phyloP scores from a whole-genome alignment of 495 filamentous ascomycete genomes.

The Penicillium antarcticum region DNA sequence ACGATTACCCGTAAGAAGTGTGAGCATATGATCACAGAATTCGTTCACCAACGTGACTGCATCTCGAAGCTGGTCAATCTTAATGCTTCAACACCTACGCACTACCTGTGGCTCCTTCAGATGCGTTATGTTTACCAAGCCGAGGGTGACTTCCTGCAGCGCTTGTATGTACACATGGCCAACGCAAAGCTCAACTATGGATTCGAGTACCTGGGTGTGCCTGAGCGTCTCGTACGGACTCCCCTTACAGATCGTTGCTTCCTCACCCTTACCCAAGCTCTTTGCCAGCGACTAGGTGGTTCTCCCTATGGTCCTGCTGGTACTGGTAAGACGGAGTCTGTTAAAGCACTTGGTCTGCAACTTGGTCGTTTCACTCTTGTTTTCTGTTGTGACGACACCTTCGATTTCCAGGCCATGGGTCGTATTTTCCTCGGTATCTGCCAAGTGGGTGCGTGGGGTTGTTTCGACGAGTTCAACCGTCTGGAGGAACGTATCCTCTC shows the following conservation, averaged over 20 bases:
- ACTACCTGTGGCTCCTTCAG: constrained; percentile 92
- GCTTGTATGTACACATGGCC: constrained; percentile 91
- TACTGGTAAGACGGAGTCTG: constrained; percentile 99
- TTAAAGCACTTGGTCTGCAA: constrained; percentile 95
- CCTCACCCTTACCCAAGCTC: constrained; percentile 91
- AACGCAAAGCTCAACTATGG: constrained; percentile 94
- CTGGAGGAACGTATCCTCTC: constrained; percentile 95
- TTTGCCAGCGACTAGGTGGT: constrained; percentile 91
- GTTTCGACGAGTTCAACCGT: constrained; percentile 99
- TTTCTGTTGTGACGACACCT: constrained; percentile 98
- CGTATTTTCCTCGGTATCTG: constrained; percentile 99
- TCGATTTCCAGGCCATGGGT: constrained; percentile 99
- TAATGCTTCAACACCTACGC: constrained; percentile 71
- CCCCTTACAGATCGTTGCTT: constrained; percentile 97
- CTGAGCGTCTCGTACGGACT: constrained; percentile 91
- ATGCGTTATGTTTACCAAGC: constrained; percentile 92
- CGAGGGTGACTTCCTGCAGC: constrained; percentile 76
- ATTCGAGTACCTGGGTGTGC: constrained; percentile 95
- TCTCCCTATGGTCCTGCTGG: constrained; percentile 97
- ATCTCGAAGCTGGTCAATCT: constrained; percentile 77
- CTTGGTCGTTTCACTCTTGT: constrained; percentile 96
- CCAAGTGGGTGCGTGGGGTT: constrained; percentile 98
- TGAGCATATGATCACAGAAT: constrained; percentile 98
- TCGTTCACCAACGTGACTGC: constrained; percentile 91
- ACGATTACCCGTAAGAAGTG: constrained; percentile 88